Conservation (phyloP, 176 grass and related monocot genomes). For the Eragrostis curvula region DNA sequence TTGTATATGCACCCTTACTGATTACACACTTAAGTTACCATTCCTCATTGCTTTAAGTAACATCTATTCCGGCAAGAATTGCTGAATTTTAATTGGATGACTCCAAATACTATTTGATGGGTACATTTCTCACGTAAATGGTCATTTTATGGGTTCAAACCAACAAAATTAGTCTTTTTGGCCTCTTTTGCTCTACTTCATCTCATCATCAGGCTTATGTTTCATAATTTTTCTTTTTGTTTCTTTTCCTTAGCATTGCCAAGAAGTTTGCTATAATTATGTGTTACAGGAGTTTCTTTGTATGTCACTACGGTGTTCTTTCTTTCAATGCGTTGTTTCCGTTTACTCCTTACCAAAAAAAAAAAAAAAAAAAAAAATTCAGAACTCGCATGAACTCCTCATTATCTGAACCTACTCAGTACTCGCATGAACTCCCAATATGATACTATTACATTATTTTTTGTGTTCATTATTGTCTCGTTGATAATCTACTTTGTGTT, state of each 20-base stretch:
- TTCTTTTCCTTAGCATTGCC: conserved; percentile 3
- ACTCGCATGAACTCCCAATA: conserved; percentile 2
- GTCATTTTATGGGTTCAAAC: background rate
- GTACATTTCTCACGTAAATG: background rate
- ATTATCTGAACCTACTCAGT: conserved; percentile 20
- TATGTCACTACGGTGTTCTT: background rate
- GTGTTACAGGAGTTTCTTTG: background rate
- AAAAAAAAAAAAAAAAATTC: too few relatives aligned
- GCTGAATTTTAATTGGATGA: background rate
- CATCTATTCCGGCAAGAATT: background rate
- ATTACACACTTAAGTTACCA: background rate
- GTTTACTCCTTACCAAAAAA: background rate
- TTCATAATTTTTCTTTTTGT: conserved; percentile 17
- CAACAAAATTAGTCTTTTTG: background rate
- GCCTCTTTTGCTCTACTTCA: background rate
- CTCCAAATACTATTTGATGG: background rate
- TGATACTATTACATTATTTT: background rate
- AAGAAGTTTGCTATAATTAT: conserved; percentile 23
- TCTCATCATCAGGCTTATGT: background rate
- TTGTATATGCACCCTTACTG: background rate
- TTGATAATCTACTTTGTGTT: conserved; percentile 19
- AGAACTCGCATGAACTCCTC: too few relatives aligned
- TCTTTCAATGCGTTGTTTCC: background rate
- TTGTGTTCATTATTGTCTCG: background rate
- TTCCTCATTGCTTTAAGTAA: background rate